Conservation (phyloP, 169 alveolate genomes). For the Perkinsus chesapeaki region DNA sequence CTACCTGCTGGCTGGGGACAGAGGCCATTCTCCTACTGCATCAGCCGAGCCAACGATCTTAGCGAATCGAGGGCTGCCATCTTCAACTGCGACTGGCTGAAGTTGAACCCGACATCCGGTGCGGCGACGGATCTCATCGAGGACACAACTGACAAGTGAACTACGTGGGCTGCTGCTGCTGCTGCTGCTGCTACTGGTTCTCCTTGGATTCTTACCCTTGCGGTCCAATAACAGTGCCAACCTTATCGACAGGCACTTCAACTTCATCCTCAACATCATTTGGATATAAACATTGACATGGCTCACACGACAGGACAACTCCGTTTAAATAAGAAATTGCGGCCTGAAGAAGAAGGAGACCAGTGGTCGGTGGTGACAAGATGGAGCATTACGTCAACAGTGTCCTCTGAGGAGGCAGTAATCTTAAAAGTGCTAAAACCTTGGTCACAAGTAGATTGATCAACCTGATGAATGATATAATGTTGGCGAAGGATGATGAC, state of each 20-base stretch:
- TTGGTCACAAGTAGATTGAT: background rate
- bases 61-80: background rate
- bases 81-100: background rate
- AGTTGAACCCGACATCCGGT: background rate
- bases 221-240: background rate
- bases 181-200: background rate
- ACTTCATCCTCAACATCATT: background rate
- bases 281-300: background rate
- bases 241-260: background rate
- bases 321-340: background rate
- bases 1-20: no score
- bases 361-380: background rate
- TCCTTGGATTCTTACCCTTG: background rate
- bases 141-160: background rate
- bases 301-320: background rate
- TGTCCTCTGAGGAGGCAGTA: background rate
- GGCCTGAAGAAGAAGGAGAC: background rate
- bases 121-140: background rate
- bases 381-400: background rate
- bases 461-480: background rate
- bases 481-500: background rate
- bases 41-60: background rate
- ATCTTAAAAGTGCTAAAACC: background rate
- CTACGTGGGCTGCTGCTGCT: background rate
- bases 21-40: no score